Conservation (phyloP, 2,329 filamentous ascomycete genomes). For the Trichoderma breve region DNA sequence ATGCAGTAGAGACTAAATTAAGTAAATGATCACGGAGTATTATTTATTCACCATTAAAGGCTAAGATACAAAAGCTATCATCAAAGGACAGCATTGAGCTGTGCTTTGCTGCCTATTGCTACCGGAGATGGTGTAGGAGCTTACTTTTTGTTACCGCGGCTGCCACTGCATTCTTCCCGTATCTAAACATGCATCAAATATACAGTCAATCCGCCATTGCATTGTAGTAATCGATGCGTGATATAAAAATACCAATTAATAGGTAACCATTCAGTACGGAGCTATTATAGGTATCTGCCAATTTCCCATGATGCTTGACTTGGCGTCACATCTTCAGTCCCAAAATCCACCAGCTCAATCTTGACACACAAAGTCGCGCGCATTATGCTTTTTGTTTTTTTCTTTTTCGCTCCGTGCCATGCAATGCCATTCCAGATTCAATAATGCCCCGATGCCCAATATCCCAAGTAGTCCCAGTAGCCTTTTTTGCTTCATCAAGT, state of each 20-base stretch:
- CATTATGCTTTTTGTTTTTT: neutral
- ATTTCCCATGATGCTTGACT: neutral
- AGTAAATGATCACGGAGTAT: no score
- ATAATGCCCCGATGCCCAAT: neutral
- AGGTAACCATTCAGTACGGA: neutral
- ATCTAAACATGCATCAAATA: neutral
- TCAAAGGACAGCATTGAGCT: no score
- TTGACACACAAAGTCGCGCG: neutral
- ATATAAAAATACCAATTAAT: neutral
- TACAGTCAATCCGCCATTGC: neutral
- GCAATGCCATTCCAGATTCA: neutral
- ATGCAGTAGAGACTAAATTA: no score
- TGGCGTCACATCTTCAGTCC: neutral
- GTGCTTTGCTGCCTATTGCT: no score
- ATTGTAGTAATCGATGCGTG: neutral
- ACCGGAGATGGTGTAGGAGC: no score
- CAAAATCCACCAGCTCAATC: neutral
- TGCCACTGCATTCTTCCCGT: accelerated
- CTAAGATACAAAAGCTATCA: no score
- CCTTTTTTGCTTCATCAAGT: neutral
- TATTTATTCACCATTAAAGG: no score
- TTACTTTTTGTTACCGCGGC: accelerated
- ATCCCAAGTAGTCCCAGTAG: neutral
- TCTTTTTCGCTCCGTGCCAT: neutral
- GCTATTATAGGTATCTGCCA: neutral